Base-by-base conservation (phyloP, 495 filamentous ascomycete genomes). In the Penicillium atrosanguineum region DNA sequence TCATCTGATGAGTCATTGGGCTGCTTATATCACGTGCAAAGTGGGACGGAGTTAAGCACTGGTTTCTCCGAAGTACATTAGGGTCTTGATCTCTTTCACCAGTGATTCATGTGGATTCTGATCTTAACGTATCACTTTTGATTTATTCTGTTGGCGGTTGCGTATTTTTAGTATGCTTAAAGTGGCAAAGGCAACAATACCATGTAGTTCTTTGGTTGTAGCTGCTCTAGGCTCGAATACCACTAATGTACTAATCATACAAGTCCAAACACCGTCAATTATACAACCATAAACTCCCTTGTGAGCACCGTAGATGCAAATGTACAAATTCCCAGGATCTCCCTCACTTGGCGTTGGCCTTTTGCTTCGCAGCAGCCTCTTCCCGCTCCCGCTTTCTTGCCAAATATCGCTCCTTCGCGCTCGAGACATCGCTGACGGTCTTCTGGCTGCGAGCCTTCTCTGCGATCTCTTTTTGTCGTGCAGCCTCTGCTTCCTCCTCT, bases 321-420 rank as follows among this genome's bases (percentile, higher is more conserved):
- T 36, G 26, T 40, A 40, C 23, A 49, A 25, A 19, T 11, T 48
- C 46, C 31, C 21, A 38, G 16, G 4, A 25, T 21, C 25, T 9
- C 20, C 25, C n/a, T 11, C 14, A 28, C 19, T 50, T 31, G 19
- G 41, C 42, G n/a, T 29, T 41, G n/a, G 56, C 50, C 44, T 67
- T 62, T 40, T 53, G 61, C 52, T 69, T 65, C 15, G 68, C 74
- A 42, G 69, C 69, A 23, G 70, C 84, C 59, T 86, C 83, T 56
- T 88, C 89, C n/a, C 85, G 83, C 56, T 89, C 88, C 56, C 74
- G 80, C 76, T 95, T 96, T 67, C 92, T 76, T 49, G 89, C 87
- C 57, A 97, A 69, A 68, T 91, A 97, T 54, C 92, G 78, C 76
- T 96, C 92, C 68, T 83, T 87, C 7, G 92, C 92, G 64, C 88